Base-by-base conservation (phyloP, 352 stramenopile species). In the Phytophthora melonis region DNA sequence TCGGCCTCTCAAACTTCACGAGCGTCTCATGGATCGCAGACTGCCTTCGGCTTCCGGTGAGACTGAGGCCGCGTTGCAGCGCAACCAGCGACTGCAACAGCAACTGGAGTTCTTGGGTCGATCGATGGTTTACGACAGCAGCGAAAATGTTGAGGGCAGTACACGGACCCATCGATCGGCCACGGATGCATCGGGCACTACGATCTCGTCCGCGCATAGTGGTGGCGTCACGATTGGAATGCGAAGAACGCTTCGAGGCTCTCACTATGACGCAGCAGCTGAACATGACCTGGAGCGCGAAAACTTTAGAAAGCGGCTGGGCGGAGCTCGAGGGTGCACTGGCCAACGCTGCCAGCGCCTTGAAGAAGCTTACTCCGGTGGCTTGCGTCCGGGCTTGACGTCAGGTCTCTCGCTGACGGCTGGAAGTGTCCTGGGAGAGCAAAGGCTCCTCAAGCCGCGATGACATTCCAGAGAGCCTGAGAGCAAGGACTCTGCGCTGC, bases 251-350 rank as follows among this genome's bases (percentile, higher is more conserved):
- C 34, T 77, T 80, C 0, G 79, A 91, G 36, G 75, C 75, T 16
- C 56, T 87, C 14, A 90, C 83, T 1, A 88, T 94, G 73, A 92
- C 83, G 4, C 84, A 93, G 70, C 87, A 94, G 70, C 58, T 94
- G 27, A 92, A 93, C 49, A 84, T n/a, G n/a, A 79, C 14, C 75
- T 94, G 7, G 87, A 94, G 57, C 84, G 87, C 0, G 87, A 94
- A 61, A 94, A 94, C 61, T 91, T 92, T 50, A n/a, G n/a, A n/a
- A 70, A 83, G 36, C 75, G 93, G 47, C 82, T n/a, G 86, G n/a
- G 75, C 72, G 27, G 86, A 94, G 63, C 73, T 94, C 11, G 72
- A 74, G 34, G 77, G 70, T 9, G 69, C 80, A 10, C 45, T 79
- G 58, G 70, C 63, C 41, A 73, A 70, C 60, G 70, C 72, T 54